These are phyloP conservation scores for Eragrostis tef DNA, from an alignment of 202 grass and related monocot genomes.

Conservation along the genomic window DNA sequence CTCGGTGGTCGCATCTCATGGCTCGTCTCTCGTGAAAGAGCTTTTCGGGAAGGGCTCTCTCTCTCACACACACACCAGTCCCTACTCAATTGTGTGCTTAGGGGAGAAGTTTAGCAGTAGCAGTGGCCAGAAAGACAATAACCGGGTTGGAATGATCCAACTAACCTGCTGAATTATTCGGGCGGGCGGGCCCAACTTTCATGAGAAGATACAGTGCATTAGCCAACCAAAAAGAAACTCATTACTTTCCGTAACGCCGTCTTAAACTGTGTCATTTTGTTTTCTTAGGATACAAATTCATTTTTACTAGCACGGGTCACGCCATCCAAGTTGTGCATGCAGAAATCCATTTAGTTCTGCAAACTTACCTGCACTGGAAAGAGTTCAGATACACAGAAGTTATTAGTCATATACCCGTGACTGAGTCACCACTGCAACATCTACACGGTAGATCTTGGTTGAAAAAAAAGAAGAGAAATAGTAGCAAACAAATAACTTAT, in stretches of 20 bases:
- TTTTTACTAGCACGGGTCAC: background rate
- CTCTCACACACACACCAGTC: conserved; percentile 16
- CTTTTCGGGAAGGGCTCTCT: conserved; percentile 51
- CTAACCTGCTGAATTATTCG: conserved; percentile 59
- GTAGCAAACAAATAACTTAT: conserved; percentile 54
- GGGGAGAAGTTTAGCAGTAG: conserved; percentile 8
- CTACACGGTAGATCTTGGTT: background rate
- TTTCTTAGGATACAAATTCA: background rate
- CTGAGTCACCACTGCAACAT: background rate
- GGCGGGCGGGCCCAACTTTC: conserved; percentile 46
- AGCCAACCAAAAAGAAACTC: conserved; percentile 41
- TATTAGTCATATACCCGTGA: too few relatives aligned
- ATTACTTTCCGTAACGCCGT: background rate
- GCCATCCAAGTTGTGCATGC: background rate
- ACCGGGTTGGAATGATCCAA: conserved; percentile 38
- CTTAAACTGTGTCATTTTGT: conserved; percentile 26
- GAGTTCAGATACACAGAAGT: background rate
- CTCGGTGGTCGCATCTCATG: conserved; percentile 46
- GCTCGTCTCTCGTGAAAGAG: background rate
- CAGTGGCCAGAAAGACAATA: conserved; percentile 16
- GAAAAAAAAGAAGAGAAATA: background rate
- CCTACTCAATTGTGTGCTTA: conserved; percentile 6
- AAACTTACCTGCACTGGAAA: background rate
- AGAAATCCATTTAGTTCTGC: too few relatives aligned
- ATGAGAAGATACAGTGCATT: conserved; percentile 48